phyloP scores from a whole-genome alignment of 2,329 filamentous ascomycete species.

The Nemania abortiva region DNA sequence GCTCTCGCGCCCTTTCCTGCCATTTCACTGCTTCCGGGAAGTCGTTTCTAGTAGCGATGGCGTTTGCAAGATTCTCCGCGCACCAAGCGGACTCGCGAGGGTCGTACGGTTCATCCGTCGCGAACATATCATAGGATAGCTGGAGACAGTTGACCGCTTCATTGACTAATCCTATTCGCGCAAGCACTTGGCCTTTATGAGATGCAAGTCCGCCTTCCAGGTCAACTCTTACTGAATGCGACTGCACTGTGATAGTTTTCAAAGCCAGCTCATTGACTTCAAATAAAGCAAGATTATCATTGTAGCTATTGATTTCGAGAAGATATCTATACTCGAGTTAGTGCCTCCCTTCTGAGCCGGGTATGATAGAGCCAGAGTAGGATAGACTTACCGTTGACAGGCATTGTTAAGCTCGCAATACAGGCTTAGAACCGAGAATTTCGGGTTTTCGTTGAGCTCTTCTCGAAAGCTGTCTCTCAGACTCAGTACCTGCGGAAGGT shows the following conservation, averaged over 20 bases:
- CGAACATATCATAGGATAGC: neutral
- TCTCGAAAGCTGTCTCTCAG: neutral
- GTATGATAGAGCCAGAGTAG: too few species aligned
- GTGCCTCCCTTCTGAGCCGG: too few species aligned
- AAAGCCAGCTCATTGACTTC: neutral
- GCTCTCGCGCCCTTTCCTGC: neutral
- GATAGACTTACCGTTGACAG: neutral
- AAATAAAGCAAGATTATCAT: neutral
- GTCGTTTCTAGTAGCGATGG: neutral
- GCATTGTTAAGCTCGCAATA: neutral
- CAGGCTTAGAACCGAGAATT: neutral
- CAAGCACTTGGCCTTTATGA: neutral
- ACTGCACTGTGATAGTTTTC: neutral
- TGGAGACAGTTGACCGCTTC: neutral
- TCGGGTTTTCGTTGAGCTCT: neutral
- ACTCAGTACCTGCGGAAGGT: neutral
- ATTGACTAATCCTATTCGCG: neutral
- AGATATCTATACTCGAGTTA: neutral
- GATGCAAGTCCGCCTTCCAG: neutral
- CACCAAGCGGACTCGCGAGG: neutral
- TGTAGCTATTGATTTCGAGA: neutral
- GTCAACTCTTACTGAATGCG: neutral
- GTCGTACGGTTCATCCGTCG: neutral
- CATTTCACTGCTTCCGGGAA: neutral
- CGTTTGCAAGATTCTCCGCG: neutral